These are phyloP conservation scores for Leptographium wingfieldii DNA, from an alignment of 2,329 filamentous ascomycete species.

Conservation along the genomic window DNA sequence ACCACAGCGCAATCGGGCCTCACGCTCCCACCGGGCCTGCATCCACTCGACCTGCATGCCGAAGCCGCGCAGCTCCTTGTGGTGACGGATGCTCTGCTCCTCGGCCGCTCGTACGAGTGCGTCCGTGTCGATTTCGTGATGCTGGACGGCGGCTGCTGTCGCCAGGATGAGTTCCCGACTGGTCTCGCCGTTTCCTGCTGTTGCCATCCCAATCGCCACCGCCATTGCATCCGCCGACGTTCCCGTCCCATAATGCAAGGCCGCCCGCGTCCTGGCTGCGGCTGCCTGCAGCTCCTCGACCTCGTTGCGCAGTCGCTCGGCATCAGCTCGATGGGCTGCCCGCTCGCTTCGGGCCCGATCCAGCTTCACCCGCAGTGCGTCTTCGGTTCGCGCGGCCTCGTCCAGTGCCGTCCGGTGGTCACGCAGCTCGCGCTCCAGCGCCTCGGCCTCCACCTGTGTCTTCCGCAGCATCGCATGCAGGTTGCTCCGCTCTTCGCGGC, in stretches of 20 bases:
- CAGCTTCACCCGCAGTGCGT: slow-evolving; percentile 52
- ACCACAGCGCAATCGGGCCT: slow-evolving; percentile 67
- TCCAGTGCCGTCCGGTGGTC: slow-evolving; percentile 56
- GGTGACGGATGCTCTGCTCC: slow-evolving; percentile 55
- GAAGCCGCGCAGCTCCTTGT: slow-evolving; percentile 68
- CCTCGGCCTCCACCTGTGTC: slow-evolving; percentile 51
- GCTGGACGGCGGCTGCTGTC: slow-evolving; percentile 9
- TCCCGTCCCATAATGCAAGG: slow-evolving; percentile 10
- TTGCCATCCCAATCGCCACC: neutral
- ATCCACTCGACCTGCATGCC: slow-evolving; percentile 87
- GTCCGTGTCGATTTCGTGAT: slow-evolving; percentile 37
- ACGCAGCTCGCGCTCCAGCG: slow-evolving; percentile 59
- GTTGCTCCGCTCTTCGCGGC: slow-evolving; percentile 42
- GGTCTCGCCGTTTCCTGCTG: neutral
- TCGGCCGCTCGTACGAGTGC: slow-evolving; percentile 45
- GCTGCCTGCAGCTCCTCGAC: slow-evolving; percentile 37
- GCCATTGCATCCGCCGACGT: neutral
- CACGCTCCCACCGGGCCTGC: slow-evolving; percentile 66
- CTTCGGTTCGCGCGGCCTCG: slow-evolving; percentile 41
- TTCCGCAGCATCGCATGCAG: slow-evolving; percentile 48
- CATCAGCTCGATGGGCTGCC: slow-evolving; percentile 38
- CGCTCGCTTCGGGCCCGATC: slow-evolving; percentile 57
- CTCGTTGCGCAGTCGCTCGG: slow-evolving; percentile 41
- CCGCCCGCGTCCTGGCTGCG: slow-evolving; percentile 23
- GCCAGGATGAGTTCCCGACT: slow-evolving; percentile 9